A percentile compares a stretch with the other conserved stretches of the same genome.
phyloP scores from a whole-genome alignment of 2,329 filamentous ascomycete genomes.

The Lasiodiplodia sp. region DNA sequence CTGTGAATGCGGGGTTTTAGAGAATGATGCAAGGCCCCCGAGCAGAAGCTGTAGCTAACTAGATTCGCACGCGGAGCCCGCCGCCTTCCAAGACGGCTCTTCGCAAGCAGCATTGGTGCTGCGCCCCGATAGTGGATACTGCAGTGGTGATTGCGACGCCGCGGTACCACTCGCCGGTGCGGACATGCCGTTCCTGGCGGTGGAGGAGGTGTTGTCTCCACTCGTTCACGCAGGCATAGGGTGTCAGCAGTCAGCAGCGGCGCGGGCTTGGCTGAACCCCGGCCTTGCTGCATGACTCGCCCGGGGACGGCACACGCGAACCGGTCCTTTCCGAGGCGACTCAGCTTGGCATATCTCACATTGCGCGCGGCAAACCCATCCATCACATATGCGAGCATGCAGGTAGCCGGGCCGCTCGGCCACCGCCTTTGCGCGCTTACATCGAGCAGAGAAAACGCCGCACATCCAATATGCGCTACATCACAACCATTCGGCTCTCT shows the following conservation, averaged over 20 bases:
- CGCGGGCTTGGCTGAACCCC: neutral
- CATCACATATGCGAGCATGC: neutral
- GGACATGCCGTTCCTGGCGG: constrained; percentile 14
- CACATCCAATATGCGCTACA: neutral
- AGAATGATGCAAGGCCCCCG: constrained; percentile 15
- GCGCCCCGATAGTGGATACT: constrained; percentile 21
- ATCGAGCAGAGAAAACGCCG: neutral
- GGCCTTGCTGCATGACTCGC: neutral
- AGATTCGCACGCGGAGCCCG: constrained; percentile 7
- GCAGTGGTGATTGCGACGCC: constrained; percentile 3
- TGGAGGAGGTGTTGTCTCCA: constrained; percentile 6
- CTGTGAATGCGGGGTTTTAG: neutral
- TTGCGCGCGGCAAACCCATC: neutral
- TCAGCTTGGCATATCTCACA: constrained; percentile 16
- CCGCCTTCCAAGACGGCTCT: constrained; percentile 9
- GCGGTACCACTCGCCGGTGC: constrained; percentile 16
- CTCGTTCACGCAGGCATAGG: constrained; percentile 10
- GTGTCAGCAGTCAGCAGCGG: constrained; percentile 8
- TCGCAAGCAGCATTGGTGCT: neutral
- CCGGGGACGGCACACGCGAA: constrained; percentile 9
- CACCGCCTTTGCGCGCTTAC: neutral
- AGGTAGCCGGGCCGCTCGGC: neutral
- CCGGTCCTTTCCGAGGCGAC: constrained; percentile 18
- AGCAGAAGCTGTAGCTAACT: constrained; percentile 2
- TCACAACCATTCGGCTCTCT: neutral